A percentile compares a stretch with the other conserved stretches of the same genome.
Conservation (phyloP, 2,329 filamentous ascomycete species). For the Acrodontium crateriforme region DNA sequence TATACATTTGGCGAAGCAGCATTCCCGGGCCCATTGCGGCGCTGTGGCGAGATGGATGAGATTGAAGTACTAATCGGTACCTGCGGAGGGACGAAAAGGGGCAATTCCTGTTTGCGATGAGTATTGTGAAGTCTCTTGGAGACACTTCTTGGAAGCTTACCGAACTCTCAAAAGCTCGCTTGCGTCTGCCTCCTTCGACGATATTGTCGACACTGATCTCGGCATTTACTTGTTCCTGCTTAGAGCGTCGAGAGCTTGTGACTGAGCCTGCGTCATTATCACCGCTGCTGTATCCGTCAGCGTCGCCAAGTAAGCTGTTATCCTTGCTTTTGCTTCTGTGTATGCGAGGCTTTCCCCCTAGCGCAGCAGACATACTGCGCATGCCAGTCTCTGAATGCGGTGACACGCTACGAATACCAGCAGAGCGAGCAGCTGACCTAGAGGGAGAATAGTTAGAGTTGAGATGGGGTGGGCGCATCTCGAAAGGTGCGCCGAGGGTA, state of each 20-base stretch:
- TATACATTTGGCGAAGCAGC: slow-evolving; percentile 61
- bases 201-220: slow-evolving; percentile 98
- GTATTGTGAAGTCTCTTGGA: slow-evolving; percentile 1
- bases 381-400: slow-evolving; percentile 54
- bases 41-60: slow-evolving; percentile 86
- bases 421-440: slow-evolving; percentile 55
- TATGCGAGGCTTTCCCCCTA: slow-evolving; percentile 38
- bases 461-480: slow-evolving; percentile 46
- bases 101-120: slow-evolving; percentile 67
- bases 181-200: slow-evolving; percentile 87
- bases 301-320: slow-evolving; percentile 37
- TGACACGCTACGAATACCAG: slow-evolving; percentile 66
- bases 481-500: slow-evolving; percentile 50
- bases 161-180: slow-evolving; percentile 88
- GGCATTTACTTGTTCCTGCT: slow-evolving; percentile 77
- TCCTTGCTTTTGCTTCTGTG: slow-evolving; percentile 43
- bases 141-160: no score
- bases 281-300: slow-evolving; percentile 72
- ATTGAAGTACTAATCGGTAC: slow-evolving; percentile 92
- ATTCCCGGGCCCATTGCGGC: slow-evolving; percentile 61
- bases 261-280: slow-evolving; percentile 67
- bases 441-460: slow-evolving; percentile 50
- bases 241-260: slow-evolving; percentile 56
- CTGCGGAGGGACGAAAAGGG: slow-evolving; percentile 85
- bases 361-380: slow-evolving; percentile 67